These are phyloP conservation scores for Acrocalymma vagum DNA, from an alignment of 2,329 filamentous ascomycete species.

Conservation along the genomic window DNA sequence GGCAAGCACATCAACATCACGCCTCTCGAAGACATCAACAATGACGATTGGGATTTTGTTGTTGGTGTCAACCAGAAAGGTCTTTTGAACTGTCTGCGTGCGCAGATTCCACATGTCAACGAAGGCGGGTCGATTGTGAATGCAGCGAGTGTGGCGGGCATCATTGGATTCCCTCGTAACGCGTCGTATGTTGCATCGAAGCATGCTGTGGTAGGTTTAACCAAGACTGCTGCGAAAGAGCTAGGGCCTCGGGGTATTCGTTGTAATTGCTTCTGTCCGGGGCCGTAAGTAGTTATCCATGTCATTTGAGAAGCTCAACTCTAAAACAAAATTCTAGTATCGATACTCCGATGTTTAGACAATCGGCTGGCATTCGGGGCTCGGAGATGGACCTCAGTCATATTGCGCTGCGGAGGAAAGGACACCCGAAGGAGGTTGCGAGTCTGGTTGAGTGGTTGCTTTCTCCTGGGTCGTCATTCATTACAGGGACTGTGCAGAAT, in stretches of 20 bases:
- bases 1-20: constrained; percentile 46
- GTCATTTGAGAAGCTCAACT: not conserved
- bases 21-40: constrained; percentile 37
- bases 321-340: constrained; percentile 21
- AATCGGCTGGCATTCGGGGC: constrained; percentile 18
- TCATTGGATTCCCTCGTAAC: constrained; percentile 51
- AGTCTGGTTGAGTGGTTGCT: constrained; percentile 54
- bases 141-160: constrained; percentile 60
- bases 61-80: constrained; percentile 46
- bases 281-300: constrained; percentile 25
- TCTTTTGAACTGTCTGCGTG: constrained; percentile 42
- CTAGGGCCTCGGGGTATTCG: constrained; percentile 36
- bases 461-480: constrained; percentile 53
- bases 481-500: constrained; percentile 53
- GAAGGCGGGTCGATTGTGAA: constrained; percentile 46
- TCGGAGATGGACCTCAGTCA: constrained; percentile 18
- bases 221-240: constrained; percentile 46
- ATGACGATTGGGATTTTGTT: constrained; percentile 45
- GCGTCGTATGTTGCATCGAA: constrained; percentile 46
- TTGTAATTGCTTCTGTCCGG: constrained; percentile 35
- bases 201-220: constrained; percentile 47
- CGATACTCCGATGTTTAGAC: constrained; percentile 36
- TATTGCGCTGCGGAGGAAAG: constrained; percentile 23
- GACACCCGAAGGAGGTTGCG: constrained; percentile 43
- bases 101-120: constrained; percentile 48